These are phyloP conservation scores for Bremia lactucae DNA, from an alignment of 352 stramenopile species.

Conservation along the genomic window DNA sequence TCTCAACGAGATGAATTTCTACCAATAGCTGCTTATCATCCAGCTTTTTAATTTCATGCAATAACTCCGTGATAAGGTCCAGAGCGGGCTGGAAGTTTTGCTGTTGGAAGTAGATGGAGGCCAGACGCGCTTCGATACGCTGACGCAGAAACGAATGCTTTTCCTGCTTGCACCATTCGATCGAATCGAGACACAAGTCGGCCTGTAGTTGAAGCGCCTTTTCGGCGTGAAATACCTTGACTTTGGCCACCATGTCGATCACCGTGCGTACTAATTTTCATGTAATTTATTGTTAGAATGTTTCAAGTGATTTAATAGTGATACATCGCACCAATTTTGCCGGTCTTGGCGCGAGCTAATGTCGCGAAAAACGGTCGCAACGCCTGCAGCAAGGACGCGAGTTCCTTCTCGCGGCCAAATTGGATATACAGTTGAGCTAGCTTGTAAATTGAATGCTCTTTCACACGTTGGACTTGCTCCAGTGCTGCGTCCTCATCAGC, in stretches of 20 bases:
- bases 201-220: slow-evolving; percentile 90
- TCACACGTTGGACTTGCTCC: slow-evolving; percentile 84
- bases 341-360: slow-evolving; percentile 96
- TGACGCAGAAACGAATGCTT: slow-evolving; percentile 97
- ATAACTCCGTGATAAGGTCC: slow-evolving; percentile 89
- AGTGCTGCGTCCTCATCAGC: slow-evolving; percentile 40
- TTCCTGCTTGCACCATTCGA: slow-evolving; percentile 89
- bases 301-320: background rate
- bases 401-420: slow-evolving; percentile 75
- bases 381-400: slow-evolving; percentile 78
- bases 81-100: slow-evolving; percentile 88
- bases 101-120: slow-evolving; percentile 85
- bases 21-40: slow-evolving; percentile 99
- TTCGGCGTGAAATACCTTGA: slow-evolving; percentile 76
- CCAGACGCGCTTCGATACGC: slow-evolving; percentile 93
- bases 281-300: background rate
- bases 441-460: slow-evolving; percentile 95
- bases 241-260: slow-evolving; percentile 94
- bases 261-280: slow-evolving; percentile 84
- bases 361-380: slow-evolving; percentile 90
- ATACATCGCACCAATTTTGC: slow-evolving; percentile 81
- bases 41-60: slow-evolving; percentile 97
- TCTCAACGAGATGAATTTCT: slow-evolving; percentile 97
- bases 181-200: slow-evolving; percentile 92
- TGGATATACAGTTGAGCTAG: slow-evolving; percentile 88